Conservation (phyloP, 225 moss, liverwort and hornwort species). For the Climacium dendroides region DNA sequence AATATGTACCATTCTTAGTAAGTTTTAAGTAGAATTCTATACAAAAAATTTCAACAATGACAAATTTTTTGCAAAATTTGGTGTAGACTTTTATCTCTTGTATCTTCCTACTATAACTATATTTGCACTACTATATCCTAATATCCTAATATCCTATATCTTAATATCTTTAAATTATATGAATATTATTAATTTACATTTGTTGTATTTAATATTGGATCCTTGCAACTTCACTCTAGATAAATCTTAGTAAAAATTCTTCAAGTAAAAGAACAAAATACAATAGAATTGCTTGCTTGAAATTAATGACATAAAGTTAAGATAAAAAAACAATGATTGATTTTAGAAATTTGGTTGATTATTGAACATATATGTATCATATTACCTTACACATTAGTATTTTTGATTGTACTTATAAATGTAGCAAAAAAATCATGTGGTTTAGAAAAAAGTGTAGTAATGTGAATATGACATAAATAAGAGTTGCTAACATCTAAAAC, state of each 20-base stretch:
- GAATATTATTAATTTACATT: too few relatives aligned
- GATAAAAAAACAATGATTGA: background rate
- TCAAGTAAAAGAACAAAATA: background rate
- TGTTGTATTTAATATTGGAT: too few relatives aligned
- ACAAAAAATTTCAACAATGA: background rate
- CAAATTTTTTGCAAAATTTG: background rate
- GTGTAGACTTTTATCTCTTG: background rate
- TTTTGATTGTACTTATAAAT: background rate
- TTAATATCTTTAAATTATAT: background rate
- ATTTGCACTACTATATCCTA: too few relatives aligned
- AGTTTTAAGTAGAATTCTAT: background rate
- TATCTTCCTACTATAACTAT: background rate
- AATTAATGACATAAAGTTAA: background rate
- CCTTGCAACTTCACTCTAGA: background rate
- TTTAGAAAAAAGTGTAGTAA: too few relatives aligned
- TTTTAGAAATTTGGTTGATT: background rate
- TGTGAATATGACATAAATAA: background rate
- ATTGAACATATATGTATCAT: background rate
- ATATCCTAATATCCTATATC: too few relatives aligned
- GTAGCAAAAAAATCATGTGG: background rate
- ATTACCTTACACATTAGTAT: too few relatives aligned
- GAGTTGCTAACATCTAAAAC: too few relatives aligned
- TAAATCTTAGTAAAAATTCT: background rate
- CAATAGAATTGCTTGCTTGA: background rate
- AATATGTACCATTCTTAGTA: background rate